Base-by-base conservation (phyloP, 805 yeast genomes). In the Yarrowia divulgata region DNA sequence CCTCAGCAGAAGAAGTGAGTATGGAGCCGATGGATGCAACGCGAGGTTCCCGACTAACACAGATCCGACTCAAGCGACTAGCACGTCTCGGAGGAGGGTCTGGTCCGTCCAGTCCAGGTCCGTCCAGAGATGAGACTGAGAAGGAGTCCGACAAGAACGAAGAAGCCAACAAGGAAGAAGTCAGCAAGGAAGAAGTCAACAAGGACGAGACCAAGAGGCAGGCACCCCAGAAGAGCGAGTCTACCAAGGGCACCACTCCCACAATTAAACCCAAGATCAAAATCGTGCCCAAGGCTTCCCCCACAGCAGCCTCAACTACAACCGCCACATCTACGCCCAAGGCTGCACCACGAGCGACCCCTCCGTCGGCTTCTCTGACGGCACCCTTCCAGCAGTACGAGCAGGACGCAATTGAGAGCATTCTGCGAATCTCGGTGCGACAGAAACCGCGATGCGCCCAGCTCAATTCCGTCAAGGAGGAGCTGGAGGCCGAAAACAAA, bases 21-120 rank as follows among this genome's bases (percentile, higher is more conserved):
- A n/a, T 8, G 45, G 18, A 40, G 29, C 29, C 2, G 29, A 23
- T 23, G 29, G 29, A 23, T 23, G 4, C 3, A 23, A 23, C 16
- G 6, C 2, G 8, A 46, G 3, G 29, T 23, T 23, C 54, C 14
- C 1, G 3, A 12, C 66, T 60, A 60, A 60, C 66, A 8, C 63
- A 73, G 73, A 72, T 74, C 39, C 74, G 75, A 43, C 70, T 71
- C 39, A 72, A 71, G 64, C 71, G 73, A 12, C 54, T 72, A 13
- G 69, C 69, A 43, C 68, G 71, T 13, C 69, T 72, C 6, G 71
- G 71, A 5, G 66, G 66, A 34, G 64, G 13, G 2, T 10, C 23
- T 8, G 29, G 29, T 2, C 29, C 4, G 29, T 18, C 66, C 50
- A 39, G 40, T 16, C 18, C 43, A 16, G 43, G 8, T 14, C 5